phyloP scores from a whole-genome alignment of 1,284 basidiomycete genomes.

The Cryptococcus sp. region DNA sequence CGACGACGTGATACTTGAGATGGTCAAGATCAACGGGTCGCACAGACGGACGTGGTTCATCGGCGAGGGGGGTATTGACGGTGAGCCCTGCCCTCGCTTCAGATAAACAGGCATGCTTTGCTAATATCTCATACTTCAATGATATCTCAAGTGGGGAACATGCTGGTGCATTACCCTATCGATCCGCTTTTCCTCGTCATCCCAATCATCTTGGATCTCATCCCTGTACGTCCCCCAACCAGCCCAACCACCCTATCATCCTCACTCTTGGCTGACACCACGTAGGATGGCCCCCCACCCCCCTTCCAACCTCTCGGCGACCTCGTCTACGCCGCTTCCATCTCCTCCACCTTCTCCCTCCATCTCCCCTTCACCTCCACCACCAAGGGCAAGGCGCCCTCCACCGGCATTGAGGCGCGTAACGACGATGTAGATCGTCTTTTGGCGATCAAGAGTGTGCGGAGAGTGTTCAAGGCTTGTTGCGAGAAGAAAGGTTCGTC shows the following conservation, averaged over 20 bases:
- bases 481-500: constrained; percentile 42
- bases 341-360: constrained; percentile 21
- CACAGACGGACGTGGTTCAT: constrained; percentile 44
- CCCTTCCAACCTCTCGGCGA: constrained; percentile 43
- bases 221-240: constrained; percentile 21
- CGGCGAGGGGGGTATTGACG: constrained; percentile 33
- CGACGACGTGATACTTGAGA: constrained; percentile 27
- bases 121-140: constrained; percentile 1
- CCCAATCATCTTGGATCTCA: constrained; percentile 32
- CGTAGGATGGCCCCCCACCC: background rate
- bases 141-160: constrained; percentile 30
- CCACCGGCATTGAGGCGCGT: constrained; percentile 2
- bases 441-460: constrained; percentile 24
- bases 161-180: constrained; percentile 39
- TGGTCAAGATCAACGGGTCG: constrained; percentile 32
- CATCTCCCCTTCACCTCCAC: constrained; percentile 29
- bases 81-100: constrained; percentile 16
- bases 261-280: background rate
- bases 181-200: constrained; percentile 44
- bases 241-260: background rate
- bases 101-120: background rate
- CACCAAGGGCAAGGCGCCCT: constrained; percentile 1
- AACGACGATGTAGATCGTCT: constrained; percentile 36
- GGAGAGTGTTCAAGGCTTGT: constrained; percentile 33
- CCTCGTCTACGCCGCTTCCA: constrained; percentile 29